Evolutionary conservation across 768 basidiomycete genomes (phyloP), one percentile per base, ranked within the genome.

Genomic region (Xerocomus potaroensis): DNA sequence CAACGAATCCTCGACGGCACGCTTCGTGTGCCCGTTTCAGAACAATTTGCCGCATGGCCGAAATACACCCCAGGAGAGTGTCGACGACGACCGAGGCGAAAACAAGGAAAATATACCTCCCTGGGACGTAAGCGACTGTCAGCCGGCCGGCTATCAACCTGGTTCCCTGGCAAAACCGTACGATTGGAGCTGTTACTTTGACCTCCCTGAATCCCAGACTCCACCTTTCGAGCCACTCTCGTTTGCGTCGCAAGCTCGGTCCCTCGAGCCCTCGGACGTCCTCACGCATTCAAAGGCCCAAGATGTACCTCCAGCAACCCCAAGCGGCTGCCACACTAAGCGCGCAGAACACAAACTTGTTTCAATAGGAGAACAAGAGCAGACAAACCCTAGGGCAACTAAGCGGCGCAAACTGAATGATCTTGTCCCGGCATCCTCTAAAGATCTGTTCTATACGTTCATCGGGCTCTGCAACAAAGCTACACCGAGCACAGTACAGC

Each of bases 351-450:
- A 49, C 36, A 33, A 30, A 38, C 26, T 31, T 32, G 24, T 22
- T 31, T 43, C 47, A 7, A 30, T 32, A 23, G 39, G 29, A 18
- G 43, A 47, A 39, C 21, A 21, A 36, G 50, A 50, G 16, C 40
- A 22, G 5, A 30, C 47, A 10, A 15, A 33, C 8, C 27, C 36
- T 23, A 53, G 41, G 39, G 29, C 10, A 5, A 33, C 41, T 9
- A 64, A 64, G 45, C 63, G 63, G 22, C 56, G 56, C 43, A 64
- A 50, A 45, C 43, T 64, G n/a, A 51, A 65, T 33, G 38, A 52
- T 32, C 50, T 52, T 39, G 51, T 59, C 42, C 59, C 56, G 5
- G 35, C 54, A 34, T 58, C 63, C 34, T 54, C 63, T 23, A 56
- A 42, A 27, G 63, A 62, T 32, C 14, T 64, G 23, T 63, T 64